Evolutionary conservation across 2,329 filamentous ascomycete species (phyloP), one percentile per base, ranked within the genome.

Genomic region (Zymoseptoria passerinii): DNA sequence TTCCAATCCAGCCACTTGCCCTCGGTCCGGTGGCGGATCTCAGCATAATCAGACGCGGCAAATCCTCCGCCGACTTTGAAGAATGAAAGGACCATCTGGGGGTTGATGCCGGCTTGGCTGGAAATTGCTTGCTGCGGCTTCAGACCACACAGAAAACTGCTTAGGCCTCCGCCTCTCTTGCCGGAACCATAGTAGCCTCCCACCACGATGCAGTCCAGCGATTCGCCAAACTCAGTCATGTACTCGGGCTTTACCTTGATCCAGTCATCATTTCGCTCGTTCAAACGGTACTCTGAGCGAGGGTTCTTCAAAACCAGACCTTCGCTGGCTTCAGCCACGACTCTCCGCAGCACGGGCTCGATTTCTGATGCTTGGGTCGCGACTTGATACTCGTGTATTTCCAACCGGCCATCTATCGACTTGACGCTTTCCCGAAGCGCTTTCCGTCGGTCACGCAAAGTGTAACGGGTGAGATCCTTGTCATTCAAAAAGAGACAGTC

Each of bases 221-320:
- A 90, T 74, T 97, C 92, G 61, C 94, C 94, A 71, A 94, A 96
- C 62, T 96, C 92, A 1, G 86, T 86, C 92, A 97, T 96, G 73
- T 99, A 99, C 64, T 99, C 94, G 1, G 94, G 94, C 69, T 99
- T 99, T 8, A 99, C 92, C 72, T 99, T 99, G 75, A 96, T 87
- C 94, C 94, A 99, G 73, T 96, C 90, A 66, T 95, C 89, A 67
- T 95, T 94, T 52, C 94, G 87, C 65, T 90, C 89, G 69, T 95
- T 96, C 8, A 97, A 80, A 6, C 84, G 82, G 71, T 99, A 99
- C 68, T 84, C 81, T 0, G 92, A 95, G 4, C 87, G 81, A 7
- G 94, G 94, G 63, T 96, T 97, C 77, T 99, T 99, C 55, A 97
- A 76, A 0, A 99, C 91, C 0, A 97, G 79, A 1, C 94, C 94